Evolutionary conservation across 306 rosid genomes (phyloP).

Genomic region (Cicer cuneatum): DNA sequence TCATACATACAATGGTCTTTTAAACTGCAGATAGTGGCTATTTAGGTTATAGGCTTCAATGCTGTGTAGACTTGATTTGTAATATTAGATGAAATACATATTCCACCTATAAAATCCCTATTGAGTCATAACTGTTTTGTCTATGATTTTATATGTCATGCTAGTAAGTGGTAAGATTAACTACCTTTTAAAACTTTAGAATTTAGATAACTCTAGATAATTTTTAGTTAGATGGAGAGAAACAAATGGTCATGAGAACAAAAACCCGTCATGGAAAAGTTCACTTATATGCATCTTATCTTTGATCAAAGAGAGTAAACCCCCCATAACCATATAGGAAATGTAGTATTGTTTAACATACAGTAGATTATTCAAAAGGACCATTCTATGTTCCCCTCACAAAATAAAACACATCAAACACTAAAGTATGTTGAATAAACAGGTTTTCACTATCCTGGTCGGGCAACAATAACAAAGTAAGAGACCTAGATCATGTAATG

Average conservation of each 20-base stretch:
- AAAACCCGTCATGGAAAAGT: background rate
- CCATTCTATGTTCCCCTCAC: conserved; percentile 9
- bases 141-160: background rate
- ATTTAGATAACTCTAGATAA: background rate
- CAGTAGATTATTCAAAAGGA: conserved; percentile 14
- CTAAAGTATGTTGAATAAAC: conserved; percentile 17
- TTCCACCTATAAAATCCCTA: background rate
- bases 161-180: background rate
- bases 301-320: conserved; percentile 20
- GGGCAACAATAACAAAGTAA: conserved; percentile 17
- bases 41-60: background rate
- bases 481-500: conserved; percentile 43
- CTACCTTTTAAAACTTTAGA: background rate
- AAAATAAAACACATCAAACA: conserved; percentile 23
- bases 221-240: conserved; percentile 19
- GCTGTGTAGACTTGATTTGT: background rate
- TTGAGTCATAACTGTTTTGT: background rate
- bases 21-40: conserved; percentile 1
- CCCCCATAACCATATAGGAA: conserved; percentile 13
- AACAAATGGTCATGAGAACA: background rate
- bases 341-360: conserved; percentile 7
- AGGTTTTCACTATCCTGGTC: conserved; percentile 18
- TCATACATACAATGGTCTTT: background rate
- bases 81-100: background rate
- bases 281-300: background rate